These are phyloP conservation scores for Corrigiola litoralis DNA, from an alignment of 179 eudicot species.

Conservation along the genomic window DNA sequence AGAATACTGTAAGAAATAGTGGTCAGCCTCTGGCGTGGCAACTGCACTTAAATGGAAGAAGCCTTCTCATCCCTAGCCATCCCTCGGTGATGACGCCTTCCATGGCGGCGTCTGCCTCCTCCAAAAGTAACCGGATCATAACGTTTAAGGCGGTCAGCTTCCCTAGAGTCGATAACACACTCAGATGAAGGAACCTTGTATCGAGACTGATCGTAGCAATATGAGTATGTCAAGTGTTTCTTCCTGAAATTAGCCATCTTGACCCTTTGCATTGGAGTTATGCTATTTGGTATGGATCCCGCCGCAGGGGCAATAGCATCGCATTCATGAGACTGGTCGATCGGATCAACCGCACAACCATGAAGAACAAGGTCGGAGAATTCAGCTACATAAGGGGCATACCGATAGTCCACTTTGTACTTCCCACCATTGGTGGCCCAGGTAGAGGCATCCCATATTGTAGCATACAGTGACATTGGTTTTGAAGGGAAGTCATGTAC, in stretches of 20 bases:
- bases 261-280: conserved; percentile 39
- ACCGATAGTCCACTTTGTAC: conserved; percentile 74
- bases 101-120: conserved; percentile 42
- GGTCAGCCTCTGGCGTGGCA: not conserved
- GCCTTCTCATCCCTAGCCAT: conserved; percentile 24
- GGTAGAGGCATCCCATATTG: conserved; percentile 93
- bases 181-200: conserved; percentile 61
- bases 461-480: conserved; percentile 88
- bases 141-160: conserved; percentile 57
- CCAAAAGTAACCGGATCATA: conserved; percentile 78
- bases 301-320: conserved; percentile 21
- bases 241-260: conserved; percentile 62
- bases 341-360: conserved; percentile 79
- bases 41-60: conserved; percentile 34
- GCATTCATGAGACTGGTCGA: conserved; percentile 41
- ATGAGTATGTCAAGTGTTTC: conserved; percentile 80
- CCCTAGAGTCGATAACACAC: conserved; percentile 53
- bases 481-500: conserved; percentile 82
- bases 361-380: conserved; percentile 80
- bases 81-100: conserved; percentile 40
- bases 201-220: conserved; percentile 65
- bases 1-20: not conserved
- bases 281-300: conserved; percentile 28
- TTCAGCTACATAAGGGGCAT: conserved; percentile 74
- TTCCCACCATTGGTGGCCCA: conserved; percentile 97